Conservation (phyloP, 306 rosid genomes). For the Rubus idaeus region DNA sequence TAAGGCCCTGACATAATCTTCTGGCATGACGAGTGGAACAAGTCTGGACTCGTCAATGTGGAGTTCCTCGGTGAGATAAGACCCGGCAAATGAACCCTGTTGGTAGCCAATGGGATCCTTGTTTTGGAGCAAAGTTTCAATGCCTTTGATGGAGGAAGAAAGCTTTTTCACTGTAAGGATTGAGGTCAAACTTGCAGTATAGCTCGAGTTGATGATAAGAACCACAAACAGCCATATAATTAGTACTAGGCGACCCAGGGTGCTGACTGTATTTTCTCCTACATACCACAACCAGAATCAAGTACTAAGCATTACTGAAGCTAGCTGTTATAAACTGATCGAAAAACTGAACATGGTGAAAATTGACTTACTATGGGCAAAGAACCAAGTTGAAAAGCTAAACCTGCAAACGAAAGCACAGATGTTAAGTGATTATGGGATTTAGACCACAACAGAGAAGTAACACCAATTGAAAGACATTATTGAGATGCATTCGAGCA, state of each 20-base stretch:
- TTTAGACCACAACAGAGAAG: neutral
- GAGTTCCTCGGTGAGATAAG: slow-evolving; percentile 60
- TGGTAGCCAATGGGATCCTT: slow-evolving; percentile 75
- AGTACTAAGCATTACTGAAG: slow-evolving; percentile 25
- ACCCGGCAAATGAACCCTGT: slow-evolving; percentile 62
- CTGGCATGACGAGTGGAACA: slow-evolving; percentile 56
- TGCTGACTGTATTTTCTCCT: slow-evolving; percentile 95
- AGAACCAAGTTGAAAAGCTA: slow-evolving; percentile 72
- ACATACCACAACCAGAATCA: slow-evolving; percentile 11
- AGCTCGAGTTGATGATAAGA: slow-evolving; percentile 90
- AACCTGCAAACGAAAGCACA: slow-evolving; percentile 41
- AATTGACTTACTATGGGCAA: slow-evolving; percentile 73
- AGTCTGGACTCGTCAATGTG: slow-evolving; percentile 67
- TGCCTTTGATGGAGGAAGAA: slow-evolving; percentile 74
- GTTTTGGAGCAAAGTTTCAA: slow-evolving; percentile 53
- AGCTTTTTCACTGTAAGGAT: slow-evolving; percentile 93
- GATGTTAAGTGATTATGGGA: neutral
- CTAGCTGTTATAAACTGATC: slow-evolving; percentile 15
- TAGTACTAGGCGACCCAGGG: slow-evolving; percentile 80
- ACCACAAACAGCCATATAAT: slow-evolving; percentile 91
- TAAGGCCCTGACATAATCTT: slow-evolving; percentile 61
- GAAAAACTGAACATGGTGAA: neutral
- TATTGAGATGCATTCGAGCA: neutral
- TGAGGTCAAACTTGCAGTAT: slow-evolving; percentile 95
- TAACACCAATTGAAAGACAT: slow-evolving; percentile 6